These are phyloP conservation scores for Eimeria necatrix DNA, from an alignment of 169 alveolate genomes.

Conservation along the genomic window DNA sequence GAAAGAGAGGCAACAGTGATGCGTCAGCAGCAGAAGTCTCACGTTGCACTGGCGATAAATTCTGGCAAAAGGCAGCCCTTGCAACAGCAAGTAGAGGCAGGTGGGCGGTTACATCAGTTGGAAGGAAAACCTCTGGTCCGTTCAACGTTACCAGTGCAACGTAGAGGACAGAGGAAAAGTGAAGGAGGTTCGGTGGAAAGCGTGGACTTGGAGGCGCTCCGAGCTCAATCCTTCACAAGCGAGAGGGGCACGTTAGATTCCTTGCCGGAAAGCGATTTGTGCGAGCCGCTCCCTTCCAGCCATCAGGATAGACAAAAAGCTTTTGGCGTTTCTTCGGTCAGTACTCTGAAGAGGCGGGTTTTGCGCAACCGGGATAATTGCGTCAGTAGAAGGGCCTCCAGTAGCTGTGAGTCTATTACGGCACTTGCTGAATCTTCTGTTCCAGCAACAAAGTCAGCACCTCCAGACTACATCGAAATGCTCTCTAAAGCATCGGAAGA, in stretches of 20 bases:
- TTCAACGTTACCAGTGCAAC: background rate
- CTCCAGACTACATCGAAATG: background rate
- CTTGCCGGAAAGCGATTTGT: conserved; percentile 54
- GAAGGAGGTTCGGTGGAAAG: background rate
- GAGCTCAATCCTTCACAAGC: conserved; percentile 19
- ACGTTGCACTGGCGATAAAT: conserved; percentile 10
- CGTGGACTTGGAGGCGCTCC: conserved; percentile 41
- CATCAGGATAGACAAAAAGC: background rate
- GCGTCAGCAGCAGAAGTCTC: conserved; percentile 1
- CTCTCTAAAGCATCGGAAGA: background rate
- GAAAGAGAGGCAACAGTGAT: background rate
- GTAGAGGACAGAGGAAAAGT: background rate
- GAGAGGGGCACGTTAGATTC: conserved; percentile 55
- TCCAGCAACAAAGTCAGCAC: background rate
- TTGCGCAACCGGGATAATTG: background rate
- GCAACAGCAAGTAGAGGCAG: conserved; percentile 8
- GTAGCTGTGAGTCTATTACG: conserved; percentile 53
- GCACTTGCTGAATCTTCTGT: conserved; percentile 12
- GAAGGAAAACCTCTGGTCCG: background rate
- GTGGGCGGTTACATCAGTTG: background rate
- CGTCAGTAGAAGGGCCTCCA: conserved; percentile 20
- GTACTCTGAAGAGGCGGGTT: conserved; percentile 15
- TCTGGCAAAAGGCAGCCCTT: background rate
- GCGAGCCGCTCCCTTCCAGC: conserved; percentile 27
- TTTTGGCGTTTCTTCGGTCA: background rate